A percentile compares a stretch with the other conserved stretches of the same genome.
Evolutionary conservation across 805 yeast genomes (phyloP).

Genomic region (Teunomyces panamensis): DNA sequence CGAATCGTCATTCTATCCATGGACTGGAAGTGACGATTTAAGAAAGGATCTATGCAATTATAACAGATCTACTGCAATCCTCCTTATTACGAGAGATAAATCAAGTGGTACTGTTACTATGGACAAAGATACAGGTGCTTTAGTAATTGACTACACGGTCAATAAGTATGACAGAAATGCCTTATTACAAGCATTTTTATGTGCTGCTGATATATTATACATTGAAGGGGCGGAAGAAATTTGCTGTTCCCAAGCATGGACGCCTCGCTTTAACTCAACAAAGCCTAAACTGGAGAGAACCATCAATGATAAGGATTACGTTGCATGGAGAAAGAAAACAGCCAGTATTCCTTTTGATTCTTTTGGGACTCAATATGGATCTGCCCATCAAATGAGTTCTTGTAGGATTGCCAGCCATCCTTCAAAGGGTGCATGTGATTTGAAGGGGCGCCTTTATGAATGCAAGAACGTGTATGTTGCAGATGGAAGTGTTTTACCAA

Average conservation of each 20-base stretch:
- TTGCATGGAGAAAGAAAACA: conserved; percentile 30
- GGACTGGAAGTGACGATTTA: conserved; percentile 32
- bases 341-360: conserved; percentile 23
- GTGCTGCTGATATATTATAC: conserved; percentile 44
- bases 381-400: conserved; percentile 28
- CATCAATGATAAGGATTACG: conserved; percentile 43
- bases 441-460: conserved; percentile 22
- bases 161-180: conserved; percentile 42
- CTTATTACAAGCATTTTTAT: conserved; percentile 33
- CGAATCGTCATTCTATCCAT: conserved; percentile 40
- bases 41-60: conserved; percentile 34
- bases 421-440: conserved; percentile 22
- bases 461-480: conserved; percentile 26
- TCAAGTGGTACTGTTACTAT: conserved; percentile 36
- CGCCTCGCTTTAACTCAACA: conserved; percentile 35
- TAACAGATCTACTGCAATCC: conserved; percentile 35
- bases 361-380: conserved; percentile 28
- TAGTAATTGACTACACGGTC: conserved; percentile 38
- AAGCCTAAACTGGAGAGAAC: conserved; percentile 37
- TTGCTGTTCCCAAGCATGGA: conserved; percentile 27
- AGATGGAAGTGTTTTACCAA: conserved; percentile 29
- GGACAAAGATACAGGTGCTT: conserved; percentile 32
- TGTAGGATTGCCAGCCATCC: conserved; percentile 27
- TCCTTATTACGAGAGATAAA: conserved; percentile 48
- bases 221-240: conserved; percentile 49